A percentile compares a stretch with the other conserved stretches of the same genome.
phyloP scores from a whole-genome alignment of 495 filamentous ascomycete species.

The Penicillium salamii region DNA sequence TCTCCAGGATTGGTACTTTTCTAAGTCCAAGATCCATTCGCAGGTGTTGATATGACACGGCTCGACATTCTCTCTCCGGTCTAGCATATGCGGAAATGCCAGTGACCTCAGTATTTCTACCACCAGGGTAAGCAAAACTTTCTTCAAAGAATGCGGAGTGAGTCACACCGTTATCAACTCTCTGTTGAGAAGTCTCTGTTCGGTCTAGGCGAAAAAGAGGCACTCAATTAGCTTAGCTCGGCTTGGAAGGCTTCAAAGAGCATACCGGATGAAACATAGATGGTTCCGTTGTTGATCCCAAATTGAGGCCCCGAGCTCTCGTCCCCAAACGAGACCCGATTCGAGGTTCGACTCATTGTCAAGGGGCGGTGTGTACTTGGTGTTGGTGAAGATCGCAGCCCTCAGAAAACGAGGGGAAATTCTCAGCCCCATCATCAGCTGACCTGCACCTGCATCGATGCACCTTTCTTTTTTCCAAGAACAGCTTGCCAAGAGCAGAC shows the following conservation, averaged over 20 bases:
- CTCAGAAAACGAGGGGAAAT: no score
- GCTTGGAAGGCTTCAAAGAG: background rate
- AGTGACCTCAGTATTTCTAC: background rate
- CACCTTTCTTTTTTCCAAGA: no score
- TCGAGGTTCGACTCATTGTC: no score
- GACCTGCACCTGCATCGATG: no score
- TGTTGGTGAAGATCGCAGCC: no score
- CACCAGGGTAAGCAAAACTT: background rate
- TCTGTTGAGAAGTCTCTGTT: background rate
- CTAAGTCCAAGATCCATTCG: background rate
- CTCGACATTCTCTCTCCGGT: slow-evolving; percentile 10
- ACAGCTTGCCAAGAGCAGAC: no score
- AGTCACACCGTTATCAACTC: background rate
- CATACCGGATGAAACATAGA: background rate
- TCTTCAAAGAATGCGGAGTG: background rate
- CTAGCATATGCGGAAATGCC: slow-evolving; percentile 6
- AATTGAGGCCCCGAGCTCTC: background rate
- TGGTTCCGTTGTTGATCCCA: background rate
- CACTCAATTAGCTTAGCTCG: background rate
- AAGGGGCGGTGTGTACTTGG: no score
- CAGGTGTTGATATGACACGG: slow-evolving; percentile 28
- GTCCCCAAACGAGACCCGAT: no score
- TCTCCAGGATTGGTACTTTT: slow-evolving; percentile 21
- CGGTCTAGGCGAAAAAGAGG: background rate
- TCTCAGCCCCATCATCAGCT: no score